A percentile compares a stretch with the other conserved stretches of the same genome.
These are phyloP conservation scores for Schizosaccharomyces japonicus DNA, from an alignment of 805 yeast species.

Conservation along the genomic window DNA sequence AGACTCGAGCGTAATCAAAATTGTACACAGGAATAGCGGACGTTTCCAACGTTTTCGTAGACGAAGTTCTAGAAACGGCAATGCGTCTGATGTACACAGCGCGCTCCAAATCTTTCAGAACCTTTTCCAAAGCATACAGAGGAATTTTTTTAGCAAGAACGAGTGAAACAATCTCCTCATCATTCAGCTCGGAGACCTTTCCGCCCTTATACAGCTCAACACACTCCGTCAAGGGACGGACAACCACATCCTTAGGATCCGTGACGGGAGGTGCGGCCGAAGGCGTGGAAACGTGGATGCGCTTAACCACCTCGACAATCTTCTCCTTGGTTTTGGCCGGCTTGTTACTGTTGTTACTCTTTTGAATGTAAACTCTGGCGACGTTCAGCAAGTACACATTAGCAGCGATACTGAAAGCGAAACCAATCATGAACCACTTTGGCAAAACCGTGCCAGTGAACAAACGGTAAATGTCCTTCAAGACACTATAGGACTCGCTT, in stretches of 20 bases:
- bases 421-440: constrained; percentile 46
- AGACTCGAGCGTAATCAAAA: constrained; percentile 85
- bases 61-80: constrained; percentile 64
- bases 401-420: constrained; percentile 52
- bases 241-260: constrained; percentile 9
- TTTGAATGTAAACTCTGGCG: constrained; percentile 19
- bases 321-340: constrained; percentile 16
- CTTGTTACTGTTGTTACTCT: constrained; percentile 8
- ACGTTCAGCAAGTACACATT: constrained; percentile 72
- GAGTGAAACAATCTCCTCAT: constrained; percentile 52
- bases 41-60: constrained; percentile 54
- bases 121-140: constrained; percentile 80
- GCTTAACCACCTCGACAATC: constrained; percentile 16
- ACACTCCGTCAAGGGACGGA: constrained; percentile 32
- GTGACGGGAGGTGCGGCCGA: constrained; percentile 9
- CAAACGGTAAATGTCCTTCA: constrained; percentile 37
- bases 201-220: constrained; percentile 45
- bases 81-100: constrained; percentile 86
- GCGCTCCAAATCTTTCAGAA: constrained; percentile 60
- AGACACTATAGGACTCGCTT: constrained; percentile 28
- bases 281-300: constrained; percentile 12
- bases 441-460: constrained; percentile 62
- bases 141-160: constrained; percentile 63
- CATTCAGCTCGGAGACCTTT: constrained; percentile 33
- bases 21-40: constrained; percentile 51